Base-by-base conservation (phyloP, 1,284 basidiomycete species). In the Tylopilus sp. region DNA sequence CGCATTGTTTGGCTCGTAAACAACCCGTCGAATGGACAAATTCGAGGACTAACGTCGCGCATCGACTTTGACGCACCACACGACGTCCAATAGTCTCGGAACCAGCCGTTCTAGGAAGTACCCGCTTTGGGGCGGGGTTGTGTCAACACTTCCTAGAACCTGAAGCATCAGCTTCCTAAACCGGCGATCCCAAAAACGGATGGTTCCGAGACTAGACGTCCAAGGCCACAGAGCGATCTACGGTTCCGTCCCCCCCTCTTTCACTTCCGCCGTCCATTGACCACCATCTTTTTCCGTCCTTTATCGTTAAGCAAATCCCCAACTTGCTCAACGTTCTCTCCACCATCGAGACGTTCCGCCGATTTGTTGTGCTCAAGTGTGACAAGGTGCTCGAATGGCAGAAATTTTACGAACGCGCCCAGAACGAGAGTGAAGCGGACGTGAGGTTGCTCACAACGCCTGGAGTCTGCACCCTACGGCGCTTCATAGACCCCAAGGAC, bases 291-390 rank as follows among this genome's bases (percentile, higher is more conserved):
- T 74, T 61, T 9, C 84, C 82, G 2, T 68, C 66, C 5, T 74
- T 83, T 58, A 74, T 76, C 38, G 61, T 77, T 10, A 70, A 74
- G 6, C 77, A 79, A 63, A 78, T 83, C 38, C 78, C 81, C 2
- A 78, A 83, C 36, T 64, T 84, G 24, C 77, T 85, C 41, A 74
- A 84, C 61, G 75, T 83, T 26, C 71, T 86, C 41, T 71, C 82
- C 3, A 77, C 75, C 36, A 69, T 84, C 52, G 85, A 86, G 64
- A 77, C 75, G 39, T 81, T 81, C 62, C 81, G 85, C 19, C 73
- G 74, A 15, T 72, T 74, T 13, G 76, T 76, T 0, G 64, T 74
- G 4, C 67, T 76, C 52, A 75, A 75, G 39, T 78, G 75, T 3
- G 69, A 72, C 2, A 68, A 73, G n/a, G 80, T 79, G 0, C 70